phyloP scores from a whole-genome alignment of 169 alveolate species.

The Plasmodium blacklocki region DNA sequence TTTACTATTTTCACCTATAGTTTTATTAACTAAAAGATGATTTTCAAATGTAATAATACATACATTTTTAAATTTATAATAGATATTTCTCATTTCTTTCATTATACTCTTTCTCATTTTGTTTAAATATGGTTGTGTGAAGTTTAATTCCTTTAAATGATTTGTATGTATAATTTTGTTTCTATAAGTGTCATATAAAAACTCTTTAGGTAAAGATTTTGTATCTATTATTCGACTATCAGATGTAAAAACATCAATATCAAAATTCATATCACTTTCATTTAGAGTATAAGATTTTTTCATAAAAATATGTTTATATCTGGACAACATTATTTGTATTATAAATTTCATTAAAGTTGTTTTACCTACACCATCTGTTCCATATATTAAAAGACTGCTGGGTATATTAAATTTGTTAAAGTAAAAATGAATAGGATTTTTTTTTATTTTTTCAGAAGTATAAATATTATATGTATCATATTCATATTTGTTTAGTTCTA shows the following conservation, averaged over 20 bases:
- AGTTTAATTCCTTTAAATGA: neutral
- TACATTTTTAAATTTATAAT: slow-evolving; percentile 67
- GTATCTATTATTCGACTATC: neutral
- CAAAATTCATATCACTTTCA: neutral
- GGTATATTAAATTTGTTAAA: slow-evolving; percentile 62
- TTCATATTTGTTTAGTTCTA: slow-evolving; percentile 37
- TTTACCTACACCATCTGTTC: slow-evolving; percentile 61
- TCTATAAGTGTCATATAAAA: neutral
- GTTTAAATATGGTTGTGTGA: neutral
- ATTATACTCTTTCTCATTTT: slow-evolving; percentile 6
- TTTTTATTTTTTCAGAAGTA: slow-evolving; percentile 22
- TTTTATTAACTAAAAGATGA: slow-evolving; percentile 69
- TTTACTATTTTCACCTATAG: slow-evolving; percentile 68
- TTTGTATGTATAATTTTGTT: neutral
- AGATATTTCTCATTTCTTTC: slow-evolving; percentile 35
- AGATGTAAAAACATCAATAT: neutral
- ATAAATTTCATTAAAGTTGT: slow-evolving; percentile 63
- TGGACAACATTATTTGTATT: slow-evolving; percentile 23
- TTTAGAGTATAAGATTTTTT: neutral
- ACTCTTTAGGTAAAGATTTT: neutral
- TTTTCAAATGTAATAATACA: slow-evolving; percentile 64
- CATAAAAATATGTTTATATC: slow-evolving; percentile 41
- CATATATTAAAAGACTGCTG: slow-evolving; percentile 68
- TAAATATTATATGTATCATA: slow-evolving; percentile 41
- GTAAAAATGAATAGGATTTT: slow-evolving; percentile 37